A percentile compares a stretch with the other conserved stretches of the same genome.
phyloP scores from a whole-genome alignment of 441 rosid species.

The Jatropha multifida region DNA sequence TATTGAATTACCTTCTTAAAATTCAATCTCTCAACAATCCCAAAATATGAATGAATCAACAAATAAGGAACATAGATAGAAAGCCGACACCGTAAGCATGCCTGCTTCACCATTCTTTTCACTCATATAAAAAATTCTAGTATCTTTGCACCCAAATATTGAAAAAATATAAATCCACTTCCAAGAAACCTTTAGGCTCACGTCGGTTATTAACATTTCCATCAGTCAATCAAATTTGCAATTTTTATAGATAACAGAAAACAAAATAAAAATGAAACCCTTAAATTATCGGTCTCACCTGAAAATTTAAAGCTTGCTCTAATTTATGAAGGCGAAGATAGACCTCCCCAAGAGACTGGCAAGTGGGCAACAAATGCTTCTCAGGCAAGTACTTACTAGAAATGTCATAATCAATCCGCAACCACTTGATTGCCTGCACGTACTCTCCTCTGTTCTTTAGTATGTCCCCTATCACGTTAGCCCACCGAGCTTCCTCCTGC shows the following conservation, averaged over 20 bases:
- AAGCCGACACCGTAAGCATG: too few relatives aligned
- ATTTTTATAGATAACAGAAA: too few relatives aligned
- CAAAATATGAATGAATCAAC: not conserved
- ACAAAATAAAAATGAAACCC: not conserved
- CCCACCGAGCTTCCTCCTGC: conserved; percentile 95
- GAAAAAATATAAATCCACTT: too few relatives aligned
- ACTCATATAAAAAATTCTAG: too few relatives aligned
- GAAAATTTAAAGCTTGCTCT: conserved; percentile 69
- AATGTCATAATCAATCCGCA: conserved; percentile 73
- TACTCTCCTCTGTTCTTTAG: conserved; percentile 89
- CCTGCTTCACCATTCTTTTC: too few relatives aligned
- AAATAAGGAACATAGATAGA: too few relatives aligned
- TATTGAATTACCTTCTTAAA: not conserved
- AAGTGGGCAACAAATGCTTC: conserved; percentile 76
- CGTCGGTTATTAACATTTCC: too few relatives aligned
- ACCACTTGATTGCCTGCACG: conserved; percentile 86
- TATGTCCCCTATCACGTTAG: conserved; percentile 76
- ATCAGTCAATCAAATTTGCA: too few relatives aligned
- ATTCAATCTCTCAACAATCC: not conserved
- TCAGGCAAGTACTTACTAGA: conserved; percentile 62
- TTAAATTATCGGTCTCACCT: conserved; percentile 37
- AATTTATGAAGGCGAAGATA: conserved; percentile 64
- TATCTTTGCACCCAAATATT: not conserved
- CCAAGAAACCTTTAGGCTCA: too few relatives aligned
- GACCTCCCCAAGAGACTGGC: conserved; percentile 93